These are phyloP conservation scores for Pythium coloratum DNA, from an alignment of 352 stramenopile species.

Conservation along the genomic window DNA sequence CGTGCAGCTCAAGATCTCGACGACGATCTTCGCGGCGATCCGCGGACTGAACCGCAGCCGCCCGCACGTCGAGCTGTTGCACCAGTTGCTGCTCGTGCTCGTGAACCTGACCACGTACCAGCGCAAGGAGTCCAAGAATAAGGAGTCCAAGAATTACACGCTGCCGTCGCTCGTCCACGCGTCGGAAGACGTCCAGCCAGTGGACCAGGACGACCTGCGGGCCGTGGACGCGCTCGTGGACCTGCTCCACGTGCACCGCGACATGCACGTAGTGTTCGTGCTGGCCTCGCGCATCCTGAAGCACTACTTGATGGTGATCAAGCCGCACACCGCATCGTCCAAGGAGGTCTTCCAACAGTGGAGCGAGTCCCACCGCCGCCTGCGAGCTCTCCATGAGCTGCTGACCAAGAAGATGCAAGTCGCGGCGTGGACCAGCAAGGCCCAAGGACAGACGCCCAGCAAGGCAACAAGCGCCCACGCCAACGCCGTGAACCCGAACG, in stretches of 20 bases:
- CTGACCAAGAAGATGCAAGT: constrained; percentile 61
- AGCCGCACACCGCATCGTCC: constrained; percentile 16
- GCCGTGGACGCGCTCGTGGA: constrained; percentile 91
- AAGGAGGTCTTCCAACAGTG: constrained; percentile 35
- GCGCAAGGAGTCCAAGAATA: constrained; percentile 38
- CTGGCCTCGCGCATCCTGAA: constrained; percentile 60
- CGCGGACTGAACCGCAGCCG: constrained; percentile 93
- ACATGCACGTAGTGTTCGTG: constrained; percentile 84
- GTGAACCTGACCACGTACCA: constrained; percentile 88
- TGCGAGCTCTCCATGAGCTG: constrained; percentile 50
- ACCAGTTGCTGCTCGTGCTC: constrained; percentile 79
- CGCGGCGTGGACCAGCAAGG: constrained; percentile 35
- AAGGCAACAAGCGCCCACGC: background rate
- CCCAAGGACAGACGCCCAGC: constrained; percentile 14
- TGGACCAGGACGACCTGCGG: constrained; percentile 58
- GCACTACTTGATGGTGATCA: constrained; percentile 49
- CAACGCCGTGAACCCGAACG: constrained; percentile 31
- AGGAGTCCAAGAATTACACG: constrained; percentile 44
- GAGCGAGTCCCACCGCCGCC: constrained; percentile 54
- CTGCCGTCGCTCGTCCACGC: constrained; percentile 20
- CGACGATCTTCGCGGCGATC: constrained; percentile 92
- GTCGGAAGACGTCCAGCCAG: constrained; percentile 3
- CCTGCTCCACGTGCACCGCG: constrained; percentile 94
- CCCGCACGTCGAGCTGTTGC: constrained; percentile 94
- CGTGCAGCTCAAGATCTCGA: constrained; percentile 77